A percentile compares a stretch with the other conserved stretches of the same genome.
Conservation (phyloP, 148 eudicot species). For the Silene latifolia region DNA sequence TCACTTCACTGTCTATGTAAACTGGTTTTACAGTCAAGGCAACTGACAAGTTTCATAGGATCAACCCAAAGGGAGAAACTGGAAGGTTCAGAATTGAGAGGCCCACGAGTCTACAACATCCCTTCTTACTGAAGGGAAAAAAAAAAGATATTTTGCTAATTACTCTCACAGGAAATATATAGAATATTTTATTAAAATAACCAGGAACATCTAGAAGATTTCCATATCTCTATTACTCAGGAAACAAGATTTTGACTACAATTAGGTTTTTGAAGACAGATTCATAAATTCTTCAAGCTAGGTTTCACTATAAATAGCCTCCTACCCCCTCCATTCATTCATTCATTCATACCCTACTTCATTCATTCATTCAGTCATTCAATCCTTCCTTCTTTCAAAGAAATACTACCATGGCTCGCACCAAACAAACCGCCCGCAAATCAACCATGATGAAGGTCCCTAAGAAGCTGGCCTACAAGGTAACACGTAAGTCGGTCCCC, state of each 20-base stretch:
- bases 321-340: neutral
- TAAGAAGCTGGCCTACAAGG: conserved; percentile 10
- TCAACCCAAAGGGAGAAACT: neutral
- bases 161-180: neutral
- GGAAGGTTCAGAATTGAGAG: neutral
- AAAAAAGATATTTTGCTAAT: neutral
- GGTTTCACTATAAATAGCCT: conserved; percentile 13
- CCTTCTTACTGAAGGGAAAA: neutral
- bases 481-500: conserved; percentile 6
- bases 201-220: neutral
- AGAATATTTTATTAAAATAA: neutral
- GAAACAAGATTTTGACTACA: conserved; percentile 7
- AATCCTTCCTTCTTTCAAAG: neutral
- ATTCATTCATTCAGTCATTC: neutral
- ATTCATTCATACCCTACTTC: neutral
- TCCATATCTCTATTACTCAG: neutral
- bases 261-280: neutral
- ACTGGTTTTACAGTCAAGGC: neutral
- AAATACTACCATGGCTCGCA: conserved; percentile 1
- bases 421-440: conserved; percentile 10
- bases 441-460: neutral
- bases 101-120: neutral
- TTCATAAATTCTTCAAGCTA: neutral
- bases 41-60: neutral
- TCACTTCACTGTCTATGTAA: neutral